These are phyloP conservation scores for Penicillium sp. DNA, from an alignment of 2,329 filamentous ascomycete genomes.

Conservation along the genomic window DNA sequence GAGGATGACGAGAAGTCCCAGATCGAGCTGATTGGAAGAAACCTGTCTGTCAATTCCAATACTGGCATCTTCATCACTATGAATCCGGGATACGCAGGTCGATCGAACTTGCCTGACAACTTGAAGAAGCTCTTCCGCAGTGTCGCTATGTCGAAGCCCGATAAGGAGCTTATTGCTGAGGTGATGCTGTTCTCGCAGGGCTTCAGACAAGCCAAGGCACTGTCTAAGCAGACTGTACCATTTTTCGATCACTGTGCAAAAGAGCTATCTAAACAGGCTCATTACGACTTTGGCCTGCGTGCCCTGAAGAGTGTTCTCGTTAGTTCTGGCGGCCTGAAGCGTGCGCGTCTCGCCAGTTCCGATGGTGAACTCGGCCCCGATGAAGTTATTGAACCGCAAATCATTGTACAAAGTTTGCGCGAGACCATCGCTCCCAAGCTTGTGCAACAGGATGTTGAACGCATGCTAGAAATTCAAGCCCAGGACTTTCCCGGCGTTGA, in stretches of 20 bases:
- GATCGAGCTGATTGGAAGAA: conserved; percentile 89
- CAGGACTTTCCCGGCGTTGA: conserved; percentile 87
- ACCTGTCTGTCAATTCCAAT: conserved; percentile 81
- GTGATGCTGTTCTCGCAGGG: conserved; percentile 99
- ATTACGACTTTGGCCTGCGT: conserved; percentile 98
- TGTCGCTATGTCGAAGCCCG: conserved; percentile 98
- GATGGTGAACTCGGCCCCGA: conserved; percentile 57
- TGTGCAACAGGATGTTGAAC: conserved; percentile 83
- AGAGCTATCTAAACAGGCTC: conserved; percentile 85
- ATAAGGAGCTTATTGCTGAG: conserved; percentile 98
- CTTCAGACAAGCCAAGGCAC: conserved; percentile 89
- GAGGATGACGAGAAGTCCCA: conserved; percentile 75
- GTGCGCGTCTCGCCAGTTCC: conserved; percentile 61
- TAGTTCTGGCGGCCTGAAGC: conserved; percentile 89
- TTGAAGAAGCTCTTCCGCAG: conserved; percentile 99
- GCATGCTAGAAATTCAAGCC: conserved; percentile 76
- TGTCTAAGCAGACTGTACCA: conserved; percentile 93
- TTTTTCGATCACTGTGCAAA: conserved; percentile 91
- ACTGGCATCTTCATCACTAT: conserved; percentile 99
- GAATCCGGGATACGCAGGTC: conserved; percentile 98
- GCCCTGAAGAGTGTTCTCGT: conserved; percentile 97
- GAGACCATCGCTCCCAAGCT: conserved; percentile 98
- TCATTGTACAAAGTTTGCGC: conserved; percentile 95
- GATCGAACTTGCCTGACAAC: conserved; percentile 97
- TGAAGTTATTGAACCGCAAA: conserved; percentile 82